phyloP scores from a whole-genome alignment of 805 yeast genomes.

The Lachancea thermotolerans region DNA sequence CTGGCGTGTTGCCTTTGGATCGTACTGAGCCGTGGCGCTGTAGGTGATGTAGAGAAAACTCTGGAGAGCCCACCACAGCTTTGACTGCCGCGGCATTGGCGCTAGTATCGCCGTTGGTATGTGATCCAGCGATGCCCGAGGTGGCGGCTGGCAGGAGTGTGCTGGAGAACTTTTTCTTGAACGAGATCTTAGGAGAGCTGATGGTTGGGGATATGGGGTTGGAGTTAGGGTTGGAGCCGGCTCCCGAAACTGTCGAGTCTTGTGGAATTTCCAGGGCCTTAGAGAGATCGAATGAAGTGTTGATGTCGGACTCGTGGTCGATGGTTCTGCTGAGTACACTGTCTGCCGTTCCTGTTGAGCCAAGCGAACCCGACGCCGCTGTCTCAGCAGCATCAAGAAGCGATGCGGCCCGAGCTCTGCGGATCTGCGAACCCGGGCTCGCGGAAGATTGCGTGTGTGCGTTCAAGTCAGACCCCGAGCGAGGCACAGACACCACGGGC shows the following conservation, averaged over 20 bases:
- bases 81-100: not conserved
- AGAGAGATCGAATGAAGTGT: constrained; percentile 25
- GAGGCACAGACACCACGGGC: not conserved
- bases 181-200: constrained; percentile 16
- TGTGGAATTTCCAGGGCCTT: constrained; percentile 26
- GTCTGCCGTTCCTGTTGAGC: not conserved
- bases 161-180: constrained; percentile 19
- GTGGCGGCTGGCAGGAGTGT: constrained; percentile 9
- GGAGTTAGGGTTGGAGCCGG: constrained; percentile 2
- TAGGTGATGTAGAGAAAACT: constrained; percentile 4
- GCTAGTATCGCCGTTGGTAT: not conserved
- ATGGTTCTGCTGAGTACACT: constrained; percentile 3
- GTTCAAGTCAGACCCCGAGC: not conserved
- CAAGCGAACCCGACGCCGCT: not conserved
- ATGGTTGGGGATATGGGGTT: constrained; percentile 5
- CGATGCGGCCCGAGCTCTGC: not conserved
- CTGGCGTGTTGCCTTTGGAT: not conserved
- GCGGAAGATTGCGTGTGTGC: not conserved
- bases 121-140: not conserved
- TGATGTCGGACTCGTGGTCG: constrained; percentile 8
- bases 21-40: constrained; percentile 5
- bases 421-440: not conserved
- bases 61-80: not conserved
- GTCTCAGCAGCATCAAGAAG: not conserved
- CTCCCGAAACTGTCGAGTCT: not conserved